Base-by-base conservation (phyloP, 306 rosid genomes). In the Datisca glomerata region DNA sequence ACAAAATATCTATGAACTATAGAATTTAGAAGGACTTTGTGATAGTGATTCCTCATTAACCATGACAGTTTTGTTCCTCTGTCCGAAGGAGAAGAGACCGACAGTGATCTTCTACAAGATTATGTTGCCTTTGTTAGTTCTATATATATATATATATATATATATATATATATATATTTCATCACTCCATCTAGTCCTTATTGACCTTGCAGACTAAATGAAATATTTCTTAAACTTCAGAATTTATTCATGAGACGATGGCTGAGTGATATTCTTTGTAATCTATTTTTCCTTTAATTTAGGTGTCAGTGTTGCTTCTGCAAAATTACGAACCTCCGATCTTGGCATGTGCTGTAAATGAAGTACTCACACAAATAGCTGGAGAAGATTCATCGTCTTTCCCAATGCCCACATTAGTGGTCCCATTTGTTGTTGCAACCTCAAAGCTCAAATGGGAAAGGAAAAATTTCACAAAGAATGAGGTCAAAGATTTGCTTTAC, bases 271-370 rank as follows among this genome's bases (percentile, higher is more conserved):
- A 2, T 20, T 41, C 8, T 41, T 5, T 1, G 6, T 8, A n/a
- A 8, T 11, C 14, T n/a, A 34, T 5, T 19, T 41, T 21, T 41
- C 29, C 14, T 39, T 55, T 49, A 15, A 37, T 12, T 57, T 75
- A 85, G 96, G 81, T 80, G 16, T 76, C 93, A 6, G 13, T 80
- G 41, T 51, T 85, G 63, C 62, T 68, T 39, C 49, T 85, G 81
- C 69, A 78, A 64, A 65, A 45, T 47, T 70, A 70, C 28, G 93
- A 72, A 53, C 73, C 85, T 17, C 96, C 96, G 12, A 41, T 72
- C 34, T 75, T 80, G 41, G 80, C 74, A 31, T 80, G 96, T 41
- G 93, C 85, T 38, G 43, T 85, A 24, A 65, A 68, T 49, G 93
- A 80, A 70, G 68, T 80, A 41, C 79, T 85, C 1, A 39, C 57